Base-by-base conservation (phyloP, 2,329 filamentous ascomycete species). In the Pezicula carpinea region DNA sequence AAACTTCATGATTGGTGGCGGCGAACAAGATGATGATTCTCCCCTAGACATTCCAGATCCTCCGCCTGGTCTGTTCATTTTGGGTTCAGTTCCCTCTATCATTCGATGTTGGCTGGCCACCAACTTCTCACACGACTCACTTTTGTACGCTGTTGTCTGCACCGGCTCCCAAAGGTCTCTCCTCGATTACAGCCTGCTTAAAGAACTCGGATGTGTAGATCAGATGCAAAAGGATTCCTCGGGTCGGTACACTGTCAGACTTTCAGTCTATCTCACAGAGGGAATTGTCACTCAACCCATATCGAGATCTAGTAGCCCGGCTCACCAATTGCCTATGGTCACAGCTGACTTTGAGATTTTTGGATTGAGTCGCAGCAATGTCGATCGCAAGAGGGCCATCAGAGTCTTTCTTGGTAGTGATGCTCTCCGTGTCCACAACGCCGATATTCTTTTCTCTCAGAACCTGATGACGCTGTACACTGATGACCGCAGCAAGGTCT, bases 71-170 rank as follows among this genome's bases (percentile, higher is more conserved):
- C 75, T 96, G 49, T 89, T 90, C 63, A 79, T 95, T 44, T 74
- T 96, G 14, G 90, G 92, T 11, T 86, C 91, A 6, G 90, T 95
- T 5, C 93, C 93, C 5, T 89, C 90, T 23, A 96, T 99, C 55
- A 88, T 97, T 48, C 85, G 93, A 51, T 99, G 93, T 71, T 97
- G 93, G 91, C 75, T 97, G 57, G 92, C 88, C 21, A 86, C 84
- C 31, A 85, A 89, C 59, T 97, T 95, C 68, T 92, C 90, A 13
- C 92, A 96, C 63, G 84, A 87, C 54, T 86, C 89, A 8, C 77
- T 97, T 14, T 74, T 96, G 5, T 97, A 97, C 63, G 93, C 91
- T 31, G 91, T 90, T 29, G 76, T 97, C 2, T 97, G 93, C 66
- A 92, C 89, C 2, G 93, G 92, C 2, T 95, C 93, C 5, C 90